A percentile compares a stretch with the other conserved stretches of the same genome.
phyloP scores from a whole-genome alignment of 306 rosid genomes.

The Gynostemma pentaphyllum region DNA sequence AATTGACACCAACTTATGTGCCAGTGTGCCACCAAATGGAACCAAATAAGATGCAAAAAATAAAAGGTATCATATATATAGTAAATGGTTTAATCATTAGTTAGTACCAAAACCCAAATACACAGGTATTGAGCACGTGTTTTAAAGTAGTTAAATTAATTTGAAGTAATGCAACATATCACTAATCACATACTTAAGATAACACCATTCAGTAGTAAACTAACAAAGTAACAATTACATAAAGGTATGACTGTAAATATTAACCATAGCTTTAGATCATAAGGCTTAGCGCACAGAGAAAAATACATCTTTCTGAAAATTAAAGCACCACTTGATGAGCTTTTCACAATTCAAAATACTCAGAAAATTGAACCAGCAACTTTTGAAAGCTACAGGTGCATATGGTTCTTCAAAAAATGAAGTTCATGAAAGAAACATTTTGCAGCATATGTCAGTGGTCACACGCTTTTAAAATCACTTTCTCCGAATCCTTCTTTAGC shows the following conservation, averaged over 20 bases:
- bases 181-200: background rate
- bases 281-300: too few relatives aligned
- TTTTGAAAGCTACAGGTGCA: background rate
- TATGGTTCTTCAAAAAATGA: background rate
- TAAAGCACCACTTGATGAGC: background rate
- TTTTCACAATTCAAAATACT: background rate
- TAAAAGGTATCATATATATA: background rate
- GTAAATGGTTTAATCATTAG: background rate
- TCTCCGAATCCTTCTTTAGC: background rate
- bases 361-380: background rate
- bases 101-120: background rate
- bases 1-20: background rate
- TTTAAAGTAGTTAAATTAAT: background rate
- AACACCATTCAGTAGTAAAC: too few relatives aligned
- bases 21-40: background rate
- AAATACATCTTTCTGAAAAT: too few relatives aligned
- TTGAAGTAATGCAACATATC: background rate
- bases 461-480: background rate
- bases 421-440: background rate
- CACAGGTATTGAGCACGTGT: background rate
- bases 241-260: background rate
- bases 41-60: background rate
- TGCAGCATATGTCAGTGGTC: background rate
- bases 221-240: background rate
- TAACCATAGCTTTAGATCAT: background rate